These are phyloP conservation scores for Juglanconis juglandina DNA, from an alignment of 2,329 filamentous ascomycete species.

Conservation along the genomic window DNA sequence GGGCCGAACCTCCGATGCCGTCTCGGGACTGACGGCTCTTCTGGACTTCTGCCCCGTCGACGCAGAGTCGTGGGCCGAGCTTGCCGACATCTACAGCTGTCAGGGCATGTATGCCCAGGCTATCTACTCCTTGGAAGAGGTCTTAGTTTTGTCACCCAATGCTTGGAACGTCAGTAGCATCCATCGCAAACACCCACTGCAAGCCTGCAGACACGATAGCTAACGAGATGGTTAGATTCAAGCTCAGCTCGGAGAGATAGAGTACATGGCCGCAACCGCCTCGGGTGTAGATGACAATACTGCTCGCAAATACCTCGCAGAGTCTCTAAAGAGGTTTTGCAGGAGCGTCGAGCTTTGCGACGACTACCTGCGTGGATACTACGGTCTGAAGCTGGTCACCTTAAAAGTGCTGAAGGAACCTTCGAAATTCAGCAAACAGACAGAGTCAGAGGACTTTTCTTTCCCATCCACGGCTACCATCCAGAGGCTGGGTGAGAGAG, in stretches of 20 bases:
- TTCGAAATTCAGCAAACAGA: constrained; percentile 41
- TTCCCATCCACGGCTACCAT: constrained; percentile 57
- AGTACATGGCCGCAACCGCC: constrained; percentile 64
- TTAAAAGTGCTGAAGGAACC: constrained; percentile 45
- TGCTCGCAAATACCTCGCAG: constrained; percentile 55
- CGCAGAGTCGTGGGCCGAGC: constrained; percentile 87
- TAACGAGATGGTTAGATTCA: constrained; percentile 59
- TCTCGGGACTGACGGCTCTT: constrained; percentile 68
- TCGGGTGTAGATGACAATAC: constrained; percentile 33
- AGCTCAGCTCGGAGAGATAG: constrained; percentile 78
- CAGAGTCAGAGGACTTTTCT: constrained; percentile 47
- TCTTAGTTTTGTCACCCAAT: constrained; percentile 80
- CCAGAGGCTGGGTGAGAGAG: constrained; percentile 66
- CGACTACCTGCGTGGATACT: constrained; percentile 86
- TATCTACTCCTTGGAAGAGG: constrained; percentile 86
- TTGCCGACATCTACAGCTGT: constrained; percentile 79
- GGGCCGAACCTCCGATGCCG: constrained; percentile 68
- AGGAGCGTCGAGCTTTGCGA: constrained; percentile 92
- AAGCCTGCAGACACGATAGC: constrained; percentile 22
- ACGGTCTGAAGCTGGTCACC: constrained; percentile 75
- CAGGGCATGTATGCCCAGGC: constrained; percentile 79
- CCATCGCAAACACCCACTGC: neutral
- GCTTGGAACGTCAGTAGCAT: constrained; percentile 78
- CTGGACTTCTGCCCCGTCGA: constrained; percentile 85
- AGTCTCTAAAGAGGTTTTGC: constrained; percentile 80